These are phyloP conservation scores for Claviceps spartinae DNA, from an alignment of 2,329 filamentous ascomycete species.

Conservation along the genomic window DNA sequence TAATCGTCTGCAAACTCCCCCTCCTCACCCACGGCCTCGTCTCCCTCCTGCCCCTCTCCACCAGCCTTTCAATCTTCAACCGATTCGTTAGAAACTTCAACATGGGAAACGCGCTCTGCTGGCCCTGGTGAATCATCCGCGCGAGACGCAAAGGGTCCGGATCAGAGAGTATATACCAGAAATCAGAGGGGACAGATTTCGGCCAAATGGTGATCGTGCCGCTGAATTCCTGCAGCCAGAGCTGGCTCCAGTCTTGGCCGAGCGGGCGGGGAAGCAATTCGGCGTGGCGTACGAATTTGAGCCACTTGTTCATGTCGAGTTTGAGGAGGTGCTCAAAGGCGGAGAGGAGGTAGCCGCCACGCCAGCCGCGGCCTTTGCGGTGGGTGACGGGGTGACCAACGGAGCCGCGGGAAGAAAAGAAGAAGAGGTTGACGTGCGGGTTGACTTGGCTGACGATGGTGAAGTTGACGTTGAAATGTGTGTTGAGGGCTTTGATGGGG, in stretches of 20 bases:
- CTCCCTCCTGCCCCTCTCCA: constrained; percentile 45
- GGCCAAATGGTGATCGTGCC: constrained; percentile 97
- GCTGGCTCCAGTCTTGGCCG: constrained; percentile 91
- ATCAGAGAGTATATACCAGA: constrained; percentile 74
- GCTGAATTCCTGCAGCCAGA: constrained; percentile 91
- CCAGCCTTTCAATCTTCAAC: constrained; percentile 62
- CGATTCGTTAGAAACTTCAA: constrained; percentile 83
- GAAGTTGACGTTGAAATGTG: constrained; percentile 98
- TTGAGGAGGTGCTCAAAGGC: constrained; percentile 92
- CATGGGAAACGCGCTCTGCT: constrained; percentile 81
- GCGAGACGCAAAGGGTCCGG: constrained; percentile 63
- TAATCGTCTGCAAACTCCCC: constrained; percentile 44
- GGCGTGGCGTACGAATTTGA: constrained; percentile 83
- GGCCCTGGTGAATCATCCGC: constrained; percentile 80
- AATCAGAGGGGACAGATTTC: constrained; percentile 64
- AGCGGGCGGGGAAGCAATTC: constrained; percentile 82
- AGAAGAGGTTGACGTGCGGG: constrained; percentile 96
- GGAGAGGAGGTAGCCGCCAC: constrained; percentile 85
- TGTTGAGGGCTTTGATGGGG: constrained; percentile 81
- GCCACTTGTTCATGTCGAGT: constrained; percentile 93
- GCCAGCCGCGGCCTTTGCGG: constrained; percentile 84
- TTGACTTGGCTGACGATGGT: constrained; percentile 84
- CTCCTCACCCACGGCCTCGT: constrained; percentile 34
- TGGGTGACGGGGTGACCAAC: constrained; percentile 92
- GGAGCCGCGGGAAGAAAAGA: constrained; percentile 86